Percentiles rank a stretch among this genome's conserved stretches.
These are phyloP conservation scores for Infundibulicybe gibba DNA, from an alignment of 768 basidiomycete genomes.

Conservation along the genomic window DNA sequence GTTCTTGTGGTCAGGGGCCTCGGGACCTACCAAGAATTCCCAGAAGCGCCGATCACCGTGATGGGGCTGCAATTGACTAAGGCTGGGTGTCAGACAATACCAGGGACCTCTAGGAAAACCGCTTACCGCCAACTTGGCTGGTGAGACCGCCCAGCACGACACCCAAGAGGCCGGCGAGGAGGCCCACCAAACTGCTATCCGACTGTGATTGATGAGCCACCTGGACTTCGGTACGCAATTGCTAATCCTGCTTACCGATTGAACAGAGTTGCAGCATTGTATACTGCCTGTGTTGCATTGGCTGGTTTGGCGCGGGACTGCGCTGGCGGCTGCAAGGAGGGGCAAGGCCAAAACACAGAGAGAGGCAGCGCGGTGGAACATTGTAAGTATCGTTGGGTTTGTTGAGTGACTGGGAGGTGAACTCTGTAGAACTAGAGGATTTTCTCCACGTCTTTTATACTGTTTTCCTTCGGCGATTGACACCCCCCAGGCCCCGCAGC, in stretches of 20 bases:
- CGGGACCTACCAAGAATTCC: background rate
- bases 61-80: too few relatives aligned
- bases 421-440: too few relatives aligned
- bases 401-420: too few relatives aligned
- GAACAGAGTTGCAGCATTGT: constrained; percentile 15
- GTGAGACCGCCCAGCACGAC: constrained; percentile 4
- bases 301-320: constrained; percentile 3
- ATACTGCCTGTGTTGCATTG: constrained; percentile 13
- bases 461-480: too few relatives aligned
- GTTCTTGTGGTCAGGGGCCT: background rate
- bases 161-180: constrained; percentile 5
- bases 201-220: too few relatives aligned
- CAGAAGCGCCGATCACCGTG: background rate
- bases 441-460: too few relatives aligned
- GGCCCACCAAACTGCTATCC: too few relatives aligned
- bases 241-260: background rate
- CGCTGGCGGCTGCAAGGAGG: constrained; percentile 7
- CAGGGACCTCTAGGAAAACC: background rate
- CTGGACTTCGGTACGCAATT: too few relatives aligned
- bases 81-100: background rate
- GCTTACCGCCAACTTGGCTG: constrained; percentile 10
- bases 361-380: constrained; percentile 9
- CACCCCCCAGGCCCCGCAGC: too few relatives aligned
- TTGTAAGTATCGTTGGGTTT: background rate
- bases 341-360: constrained; percentile 1